Base-by-base conservation (phyloP, 2,329 filamentous ascomycete genomes). In the Coleophoma cylindrospora region DNA sequence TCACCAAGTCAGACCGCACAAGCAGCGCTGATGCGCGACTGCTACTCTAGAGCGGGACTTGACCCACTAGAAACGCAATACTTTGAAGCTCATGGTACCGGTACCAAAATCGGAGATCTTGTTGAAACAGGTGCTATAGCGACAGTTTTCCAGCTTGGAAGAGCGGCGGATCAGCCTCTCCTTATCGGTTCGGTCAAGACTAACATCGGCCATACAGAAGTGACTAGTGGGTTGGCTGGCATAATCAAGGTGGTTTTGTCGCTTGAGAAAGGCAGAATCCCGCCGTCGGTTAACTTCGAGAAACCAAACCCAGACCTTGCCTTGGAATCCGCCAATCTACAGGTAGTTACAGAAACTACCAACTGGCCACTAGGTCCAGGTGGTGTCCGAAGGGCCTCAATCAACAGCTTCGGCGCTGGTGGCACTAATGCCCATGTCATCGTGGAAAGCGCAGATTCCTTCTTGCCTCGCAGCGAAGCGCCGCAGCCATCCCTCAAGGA, bases 1-100 rank as follows among this genome's bases (percentile, higher is more conserved):
- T 62, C 70, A 45, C 75, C 75, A 0, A 75, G 54, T 72, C 61
- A 64, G 1, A 52, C 60, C 3, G 72, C 74, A 0, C 78, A 81
- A 49, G 56, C 47, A 22, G 36, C 40, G 4, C 38, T 63, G 13
- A 63, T 64, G 37, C 49, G 48, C 14, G 50, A 50, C 2, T 43
- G 51, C 1, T 62, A 62, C 40, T 33, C 46, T 7, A 51, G 45
- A 36, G 47, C 51, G 3, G 52, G 56, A 1, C 49, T 62, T 4
- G 49, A 59, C 22, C 43, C 50, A 10, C 34, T 9, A 4, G 41
- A 50, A 9, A 40, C 43, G 9, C n/a, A 12, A 40, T 40, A 32
- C 36, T 40, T 52, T 10, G 46, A 49, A 34, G 50, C 50, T 36
- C 48, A 50, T 22, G 61, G 61, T 2, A 64, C 61, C 7, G 61